Evolutionary conservation across 805 yeast species (phyloP), one percentile per base, ranked within the genome.

Genomic region (Candida broadrunensis): DNA sequence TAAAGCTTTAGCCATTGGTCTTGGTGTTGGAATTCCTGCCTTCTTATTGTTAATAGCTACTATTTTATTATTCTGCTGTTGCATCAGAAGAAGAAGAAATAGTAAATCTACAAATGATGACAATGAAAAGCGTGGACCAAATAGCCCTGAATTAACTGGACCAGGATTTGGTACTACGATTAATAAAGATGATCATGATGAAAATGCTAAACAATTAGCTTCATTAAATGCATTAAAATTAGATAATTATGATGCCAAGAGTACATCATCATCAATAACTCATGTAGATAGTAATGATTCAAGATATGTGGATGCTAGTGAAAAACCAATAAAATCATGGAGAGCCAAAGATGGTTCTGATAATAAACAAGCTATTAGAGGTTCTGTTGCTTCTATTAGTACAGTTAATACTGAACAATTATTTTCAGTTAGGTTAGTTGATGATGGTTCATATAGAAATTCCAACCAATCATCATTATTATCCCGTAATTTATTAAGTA

Each of bases 321-420:
- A 54, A 5, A 60, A 55, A 41, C 73, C 73, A 7, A 46, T 58
- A 39, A 65, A 65, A 49, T 67, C 73, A 2, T 70, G 74, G 75
- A 55, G 75, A 48, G 72, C 72, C 9, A 56, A 64, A 25, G 66
- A 63, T 38, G 47, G 48, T 17, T 58, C 67, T 4, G 73, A 64
- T 33, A 41, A 43, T 27, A 63, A 43, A 52, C 23, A 56, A 49
- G 54, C 75, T 64, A 53, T 83, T 83, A 77, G 91, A 57, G 81
- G 77, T 26, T 83, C 95, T 8, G 70, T 79, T 41, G 77, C 75
- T 29, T 86, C 97, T 0, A 54, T 85, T 42, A 89, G 88, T 20
- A 88, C 96, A 0, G 90, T 90, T 25, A 81, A 90, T 24, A 88
- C 97, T 1, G 87, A 83, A 37, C 91, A 88, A 56, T 73, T 89